phyloP scores from a whole-genome alignment of 2,329 filamentous ascomycete genomes.

The Ophiostoma piceae region DNA sequence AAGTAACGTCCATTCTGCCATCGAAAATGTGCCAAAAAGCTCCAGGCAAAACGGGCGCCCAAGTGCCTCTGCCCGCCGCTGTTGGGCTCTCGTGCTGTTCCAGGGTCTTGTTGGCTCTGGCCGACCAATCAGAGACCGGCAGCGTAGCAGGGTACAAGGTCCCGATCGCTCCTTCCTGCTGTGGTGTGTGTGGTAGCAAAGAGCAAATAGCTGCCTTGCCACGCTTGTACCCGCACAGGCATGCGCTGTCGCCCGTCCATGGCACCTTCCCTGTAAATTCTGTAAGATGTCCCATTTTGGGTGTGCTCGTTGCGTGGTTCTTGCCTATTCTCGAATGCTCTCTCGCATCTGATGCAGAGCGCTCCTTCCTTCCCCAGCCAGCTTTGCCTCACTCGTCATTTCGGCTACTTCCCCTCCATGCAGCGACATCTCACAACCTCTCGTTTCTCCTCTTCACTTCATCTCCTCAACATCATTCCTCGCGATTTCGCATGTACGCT shows the following conservation, averaged over 20 bases:
- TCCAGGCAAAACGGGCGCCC: not conserved
- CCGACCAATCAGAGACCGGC: not conserved
- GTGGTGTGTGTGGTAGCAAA: not conserved
- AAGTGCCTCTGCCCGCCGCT: constrained; percentile 2
- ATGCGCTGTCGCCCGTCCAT: not conserved
- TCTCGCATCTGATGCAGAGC: not conserved
- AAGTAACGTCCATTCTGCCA: not conserved
- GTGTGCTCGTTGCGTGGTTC: not conserved
- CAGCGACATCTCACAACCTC: not conserved
- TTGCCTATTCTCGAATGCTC: constrained; percentile 1
- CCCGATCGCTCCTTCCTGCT: not conserved
- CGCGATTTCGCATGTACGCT: not conserved
- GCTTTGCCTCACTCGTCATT: constrained; percentile 4
- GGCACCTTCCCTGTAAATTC: not conserved
- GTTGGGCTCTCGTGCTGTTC: constrained; percentile 7
- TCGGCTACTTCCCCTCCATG: constrained; percentile 8
- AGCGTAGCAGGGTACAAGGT: not conserved
- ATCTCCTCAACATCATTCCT: not conserved
- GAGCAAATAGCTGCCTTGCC: too few species aligned
- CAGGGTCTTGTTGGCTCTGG: not conserved
- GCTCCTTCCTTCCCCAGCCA: not conserved
- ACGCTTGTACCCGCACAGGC: not conserved
- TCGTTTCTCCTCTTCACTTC: not conserved
- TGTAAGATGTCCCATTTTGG: not conserved
- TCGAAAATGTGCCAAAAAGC: not conserved